A percentile compares a stretch with the other conserved stretches of the same genome.
Conservation (phyloP, 1,284 basidiomycete species). For the Stereum hirsutum region DNA sequence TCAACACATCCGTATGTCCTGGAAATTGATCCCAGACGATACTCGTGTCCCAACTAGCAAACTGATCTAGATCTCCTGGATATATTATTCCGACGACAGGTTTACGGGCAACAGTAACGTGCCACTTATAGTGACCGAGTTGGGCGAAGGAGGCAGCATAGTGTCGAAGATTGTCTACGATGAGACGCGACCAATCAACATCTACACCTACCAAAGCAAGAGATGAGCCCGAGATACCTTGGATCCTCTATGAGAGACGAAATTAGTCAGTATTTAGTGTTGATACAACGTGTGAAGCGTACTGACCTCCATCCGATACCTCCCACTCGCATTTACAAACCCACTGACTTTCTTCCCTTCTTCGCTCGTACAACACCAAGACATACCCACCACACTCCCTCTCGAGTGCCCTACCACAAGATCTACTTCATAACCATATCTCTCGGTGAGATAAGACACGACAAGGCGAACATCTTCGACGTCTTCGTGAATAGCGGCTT, state of each 20-base stretch:
- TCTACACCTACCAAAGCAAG: too few relatives aligned
- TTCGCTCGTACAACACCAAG: constrained; percentile 55
- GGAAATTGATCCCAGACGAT: constrained; percentile 62
- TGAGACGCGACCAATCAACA: too few relatives aligned
- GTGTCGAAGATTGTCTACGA: constrained; percentile 7
- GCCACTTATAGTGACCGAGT: constrained; percentile 51
- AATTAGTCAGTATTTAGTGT: not conserved
- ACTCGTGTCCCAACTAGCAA: constrained; percentile 52
- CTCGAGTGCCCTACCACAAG: constrained; percentile 68
- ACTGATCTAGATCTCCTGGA: constrained; percentile 46
- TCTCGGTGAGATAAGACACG: constrained; percentile 45
- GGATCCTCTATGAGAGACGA: constrained; percentile 11
- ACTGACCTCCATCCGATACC: constrained; percentile 68
- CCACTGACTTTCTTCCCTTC: constrained; percentile 44
- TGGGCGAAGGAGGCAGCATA: constrained; percentile 37
- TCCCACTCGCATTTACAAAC: constrained; percentile 62
- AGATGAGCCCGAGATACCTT: constrained; percentile 8
- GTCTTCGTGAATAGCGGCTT: constrained; percentile 48
- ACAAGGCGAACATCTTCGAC: constrained; percentile 56
- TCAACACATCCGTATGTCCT: constrained; percentile 46
- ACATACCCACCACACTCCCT: constrained; percentile 53
- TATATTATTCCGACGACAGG: constrained; percentile 39
- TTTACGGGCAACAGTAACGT: constrained; percentile 52
- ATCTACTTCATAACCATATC: constrained; percentile 57
- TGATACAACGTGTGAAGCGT: constrained; percentile 8